These are phyloP conservation scores for Hypoxylon sp. DNA, from an alignment of 2,329 filamentous ascomycete genomes.

Conservation along the genomic window DNA sequence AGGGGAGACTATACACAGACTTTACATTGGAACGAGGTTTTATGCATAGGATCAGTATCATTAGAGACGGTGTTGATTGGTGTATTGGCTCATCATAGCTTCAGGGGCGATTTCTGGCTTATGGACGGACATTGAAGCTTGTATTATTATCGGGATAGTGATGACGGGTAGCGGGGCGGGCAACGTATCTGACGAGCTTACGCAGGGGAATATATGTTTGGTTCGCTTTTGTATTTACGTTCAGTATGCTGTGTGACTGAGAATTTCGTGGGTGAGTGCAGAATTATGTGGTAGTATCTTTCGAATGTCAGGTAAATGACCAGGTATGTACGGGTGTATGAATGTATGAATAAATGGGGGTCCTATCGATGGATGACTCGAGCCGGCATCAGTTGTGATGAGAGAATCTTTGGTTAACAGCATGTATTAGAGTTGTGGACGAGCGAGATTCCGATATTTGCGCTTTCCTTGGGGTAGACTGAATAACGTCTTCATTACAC, in stretches of 20 bases:
- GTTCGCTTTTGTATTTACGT: conserved; percentile 7
- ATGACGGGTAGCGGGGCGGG: conserved; percentile 3
- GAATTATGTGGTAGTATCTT: background rate
- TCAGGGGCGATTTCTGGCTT: conserved; percentile 14
- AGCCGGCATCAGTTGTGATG: background rate
- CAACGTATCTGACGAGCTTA: conserved; percentile 23
- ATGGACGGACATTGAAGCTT: conserved; percentile 14
- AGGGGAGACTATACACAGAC: background rate
- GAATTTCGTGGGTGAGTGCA: background rate
- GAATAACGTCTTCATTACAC: too few relatives aligned
- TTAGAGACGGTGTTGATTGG: conserved; percentile 23
- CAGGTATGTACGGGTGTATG: too few relatives aligned
- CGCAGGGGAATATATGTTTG: conserved; percentile 23
- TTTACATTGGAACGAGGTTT: conserved; percentile 11
- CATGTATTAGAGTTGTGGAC: background rate
- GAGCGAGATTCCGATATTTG: background rate
- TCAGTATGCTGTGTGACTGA: background rate
- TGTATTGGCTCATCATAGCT: conserved; percentile 11
- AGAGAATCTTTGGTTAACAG: background rate
- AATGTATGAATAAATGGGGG: background rate
- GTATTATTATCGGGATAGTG: conserved; percentile 19
- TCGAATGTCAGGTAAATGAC: background rate
- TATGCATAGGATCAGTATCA: conserved; percentile 8
- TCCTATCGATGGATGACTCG: background rate
- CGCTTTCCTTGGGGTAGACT: too few relatives aligned